phyloP scores from a whole-genome alignment of 2,329 filamentous ascomycete species.

The Aureobasidium pullulans region DNA sequence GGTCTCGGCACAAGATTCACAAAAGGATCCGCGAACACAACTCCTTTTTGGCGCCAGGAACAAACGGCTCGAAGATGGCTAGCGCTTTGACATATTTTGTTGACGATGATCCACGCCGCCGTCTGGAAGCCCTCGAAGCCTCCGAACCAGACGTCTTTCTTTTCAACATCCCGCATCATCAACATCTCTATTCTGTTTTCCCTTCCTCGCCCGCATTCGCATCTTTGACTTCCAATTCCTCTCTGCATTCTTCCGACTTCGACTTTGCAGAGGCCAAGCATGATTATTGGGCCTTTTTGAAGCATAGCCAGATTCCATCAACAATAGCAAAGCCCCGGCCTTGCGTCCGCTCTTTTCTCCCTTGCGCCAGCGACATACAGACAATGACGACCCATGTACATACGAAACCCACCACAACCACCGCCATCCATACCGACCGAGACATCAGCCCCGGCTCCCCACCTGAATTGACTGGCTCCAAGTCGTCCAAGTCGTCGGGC shows the following conservation, averaged over 20 bases:
- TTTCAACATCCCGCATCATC: background rate
- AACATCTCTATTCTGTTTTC: slow-evolving; percentile 5
- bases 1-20: slow-evolving; percentile 8
- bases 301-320: slow-evolving; percentile 4
- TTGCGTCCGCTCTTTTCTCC: slow-evolving; percentile 17
- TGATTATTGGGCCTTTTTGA: slow-evolving; percentile 10
- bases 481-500: slow-evolving; percentile 71
- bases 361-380: slow-evolving; percentile 10
- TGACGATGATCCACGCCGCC: slow-evolving; percentile 3
- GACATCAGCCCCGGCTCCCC: slow-evolving; percentile 56
- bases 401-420: background rate
- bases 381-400: slow-evolving; percentile 13
- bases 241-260: background rate
- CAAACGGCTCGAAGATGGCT: slow-evolving; percentile 9
- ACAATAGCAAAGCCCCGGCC: slow-evolving; percentile 13
- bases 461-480: slow-evolving; percentile 73
- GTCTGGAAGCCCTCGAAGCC: slow-evolving; percentile 3
- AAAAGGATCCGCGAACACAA: background rate
- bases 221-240: background rate
- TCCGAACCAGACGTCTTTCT: slow-evolving; percentile 3
- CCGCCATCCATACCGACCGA: slow-evolving; percentile 2
- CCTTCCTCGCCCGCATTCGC: background rate
- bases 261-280: slow-evolving; percentile 2
- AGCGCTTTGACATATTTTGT: slow-evolving; percentile 11
- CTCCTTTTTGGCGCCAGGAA: slow-evolving; percentile 10